Percentiles rank a stretch among this genome's conserved stretches.
These are phyloP conservation scores for Rosa hybrid DNA, from an alignment of 331 rosid species.

Conservation along the genomic window DNA sequence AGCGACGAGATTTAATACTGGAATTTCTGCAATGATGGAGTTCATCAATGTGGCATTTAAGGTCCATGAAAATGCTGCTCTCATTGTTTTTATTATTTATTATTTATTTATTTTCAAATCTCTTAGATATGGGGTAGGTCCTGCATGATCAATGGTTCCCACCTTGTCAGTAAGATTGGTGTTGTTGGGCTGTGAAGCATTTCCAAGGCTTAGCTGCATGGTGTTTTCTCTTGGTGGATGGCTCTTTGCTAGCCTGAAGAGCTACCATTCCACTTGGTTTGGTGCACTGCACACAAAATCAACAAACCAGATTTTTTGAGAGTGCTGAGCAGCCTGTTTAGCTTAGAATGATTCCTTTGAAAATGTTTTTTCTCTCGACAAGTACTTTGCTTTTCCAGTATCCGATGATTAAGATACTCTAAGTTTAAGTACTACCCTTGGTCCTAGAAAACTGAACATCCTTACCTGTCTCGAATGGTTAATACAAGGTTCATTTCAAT, in stretches of 20 bases:
- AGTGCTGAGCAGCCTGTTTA: not conserved
- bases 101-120: not conserved
- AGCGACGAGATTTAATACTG: slow-evolving; percentile 91
- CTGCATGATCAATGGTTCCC: not conserved
- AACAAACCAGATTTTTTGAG: not conserved
- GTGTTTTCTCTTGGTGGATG: not conserved
- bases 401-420: not conserved
- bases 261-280: not conserved
- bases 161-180: not conserved
- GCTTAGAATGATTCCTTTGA: not conserved
- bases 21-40: slow-evolving; percentile 99
- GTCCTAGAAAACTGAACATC: not conserved
- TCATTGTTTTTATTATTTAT: not conserved
- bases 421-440: not conserved
- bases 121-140: not conserved
- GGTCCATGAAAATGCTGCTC: slow-evolving; percentile 39
- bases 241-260: not conserved
- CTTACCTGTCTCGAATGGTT: not conserved
- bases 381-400: not conserved
- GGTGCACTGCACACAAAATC: not conserved
- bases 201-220: not conserved
- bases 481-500: not conserved
- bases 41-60: slow-evolving; percentile 84
- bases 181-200: not conserved
- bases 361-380: not conserved